These are phyloP conservation scores for Hanseniaspora hatyaiensis DNA, from an alignment of 805 yeast genomes.

Conservation along the genomic window DNA sequence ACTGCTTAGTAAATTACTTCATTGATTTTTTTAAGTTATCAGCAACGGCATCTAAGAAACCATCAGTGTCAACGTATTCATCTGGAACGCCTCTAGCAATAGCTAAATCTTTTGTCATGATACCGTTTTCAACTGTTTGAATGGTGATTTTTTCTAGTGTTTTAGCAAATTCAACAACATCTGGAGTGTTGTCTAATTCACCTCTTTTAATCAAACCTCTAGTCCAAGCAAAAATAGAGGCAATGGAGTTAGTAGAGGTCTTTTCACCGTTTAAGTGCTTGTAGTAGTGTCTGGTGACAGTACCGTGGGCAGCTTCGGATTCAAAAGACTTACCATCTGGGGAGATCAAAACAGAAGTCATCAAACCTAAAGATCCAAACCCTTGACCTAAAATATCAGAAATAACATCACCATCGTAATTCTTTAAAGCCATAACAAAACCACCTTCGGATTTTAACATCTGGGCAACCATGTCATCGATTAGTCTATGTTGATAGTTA, in stretches of 20 bases:
- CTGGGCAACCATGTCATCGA: constrained; percentile 83
- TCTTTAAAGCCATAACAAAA: constrained; percentile 66
- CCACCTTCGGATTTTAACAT: constrained; percentile 81
- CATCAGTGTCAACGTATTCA: constrained; percentile 60
- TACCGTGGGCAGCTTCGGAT: constrained; percentile 80
- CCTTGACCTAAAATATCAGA: constrained; percentile 82
- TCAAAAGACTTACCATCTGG: constrained; percentile 82
- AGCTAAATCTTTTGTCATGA: constrained; percentile 77
- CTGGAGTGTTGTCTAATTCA: constrained; percentile 58
- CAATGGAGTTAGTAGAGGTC: constrained; percentile 76
- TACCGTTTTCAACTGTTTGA: constrained; percentile 59
- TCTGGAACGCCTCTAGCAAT: constrained; percentile 54
- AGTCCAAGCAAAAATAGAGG: constrained; percentile 80
- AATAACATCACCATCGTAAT: constrained; percentile 80
- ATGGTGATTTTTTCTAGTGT: constrained; percentile 54
- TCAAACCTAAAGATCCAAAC: constrained; percentile 70
- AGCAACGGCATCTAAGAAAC: constrained; percentile 68
- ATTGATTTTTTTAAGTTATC: constrained; percentile 36
- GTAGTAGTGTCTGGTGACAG: constrained; percentile 78
- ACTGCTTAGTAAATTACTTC: no score
- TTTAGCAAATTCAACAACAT: constrained; percentile 55
- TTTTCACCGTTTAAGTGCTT: constrained; percentile 71
- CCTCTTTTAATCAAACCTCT: constrained; percentile 77
- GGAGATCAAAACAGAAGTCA: constrained; percentile 73
- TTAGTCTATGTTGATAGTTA: constrained; percentile 68